Conservation (phyloP, 805 yeast genomes). For the Grigorovia transvaalensis region DNA sequence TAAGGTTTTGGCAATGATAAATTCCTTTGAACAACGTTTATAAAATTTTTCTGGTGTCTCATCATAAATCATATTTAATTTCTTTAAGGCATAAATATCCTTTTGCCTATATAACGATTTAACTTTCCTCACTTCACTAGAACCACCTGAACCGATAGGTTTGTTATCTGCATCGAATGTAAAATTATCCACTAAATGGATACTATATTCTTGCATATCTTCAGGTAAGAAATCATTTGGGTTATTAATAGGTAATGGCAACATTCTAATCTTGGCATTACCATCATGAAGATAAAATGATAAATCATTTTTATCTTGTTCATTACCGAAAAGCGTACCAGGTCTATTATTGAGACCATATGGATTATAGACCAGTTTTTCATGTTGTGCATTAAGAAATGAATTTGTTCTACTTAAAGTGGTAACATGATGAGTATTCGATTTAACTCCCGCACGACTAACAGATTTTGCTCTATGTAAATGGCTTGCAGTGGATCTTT, state of each 20-base stretch:
- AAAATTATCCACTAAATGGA: slow-evolving; percentile 47
- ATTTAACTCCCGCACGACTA: slow-evolving; percentile 7
- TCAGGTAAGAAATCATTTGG: slow-evolving; percentile 55
- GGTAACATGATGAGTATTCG: not conserved
- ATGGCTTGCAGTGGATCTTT: slow-evolving; percentile 1
- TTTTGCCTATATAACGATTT: slow-evolving; percentile 29
- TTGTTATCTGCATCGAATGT: slow-evolving; percentile 36
- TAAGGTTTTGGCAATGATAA: slow-evolving; percentile 44
- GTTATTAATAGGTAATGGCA: slow-evolving; percentile 52
- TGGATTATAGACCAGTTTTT: slow-evolving; percentile 49
- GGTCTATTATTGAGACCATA: slow-evolving; percentile 35
- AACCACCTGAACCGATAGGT: slow-evolving; percentile 64
- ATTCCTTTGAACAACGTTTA: slow-evolving; percentile 54
- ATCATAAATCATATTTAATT: slow-evolving; percentile 46
- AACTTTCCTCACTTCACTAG: slow-evolving; percentile 51
- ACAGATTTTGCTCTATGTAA: slow-evolving; percentile 9
- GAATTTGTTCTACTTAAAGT: not conserved
- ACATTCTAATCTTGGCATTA: slow-evolving; percentile 33
- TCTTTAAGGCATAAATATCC: slow-evolving; percentile 55
- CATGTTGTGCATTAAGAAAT: slow-evolving; percentile 13
- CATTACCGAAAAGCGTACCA: slow-evolving; percentile 8
- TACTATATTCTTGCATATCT: slow-evolving; percentile 38
- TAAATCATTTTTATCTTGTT: slow-evolving; percentile 12
- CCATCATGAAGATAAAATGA: slow-evolving; percentile 30
- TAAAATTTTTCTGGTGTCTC: slow-evolving; percentile 62